Percentiles rank a stretch among this genome's conserved stretches.
Conservation (phyloP, 2,329 filamentous ascomycete genomes). For the Trichoderma polysporum region DNA sequence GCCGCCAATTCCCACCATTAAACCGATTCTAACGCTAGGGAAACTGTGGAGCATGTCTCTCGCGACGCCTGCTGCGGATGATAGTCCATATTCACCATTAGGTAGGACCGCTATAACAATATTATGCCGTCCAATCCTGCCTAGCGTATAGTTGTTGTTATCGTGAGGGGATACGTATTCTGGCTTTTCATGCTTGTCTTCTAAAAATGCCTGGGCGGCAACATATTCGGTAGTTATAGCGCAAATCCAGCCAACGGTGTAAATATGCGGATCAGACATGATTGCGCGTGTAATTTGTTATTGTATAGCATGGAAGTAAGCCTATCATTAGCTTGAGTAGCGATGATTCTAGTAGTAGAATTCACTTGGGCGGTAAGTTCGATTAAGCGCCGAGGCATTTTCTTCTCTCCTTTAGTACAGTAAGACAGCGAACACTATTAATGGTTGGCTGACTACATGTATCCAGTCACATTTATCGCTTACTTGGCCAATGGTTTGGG, state of each 20-base stretch:
- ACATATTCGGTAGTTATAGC: neutral
- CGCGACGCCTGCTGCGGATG: neutral
- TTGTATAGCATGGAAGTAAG: neutral
- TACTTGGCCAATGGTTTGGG: neutral
- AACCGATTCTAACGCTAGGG: neutral
- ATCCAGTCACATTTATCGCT: neutral
- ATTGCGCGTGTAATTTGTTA: neutral
- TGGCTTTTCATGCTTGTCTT: neutral
- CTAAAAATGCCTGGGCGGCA: neutral
- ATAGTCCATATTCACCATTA: neutral
- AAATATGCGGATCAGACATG: neutral
- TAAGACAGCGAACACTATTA: too few relatives aligned
- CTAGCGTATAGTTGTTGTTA: neutral
- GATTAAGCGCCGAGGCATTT: neutral
- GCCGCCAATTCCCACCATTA: neutral
- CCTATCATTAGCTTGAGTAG: neutral
- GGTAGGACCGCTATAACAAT: neutral
- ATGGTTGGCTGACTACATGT: neutral
- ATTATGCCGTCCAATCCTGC: neutral
- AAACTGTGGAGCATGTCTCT: neutral
- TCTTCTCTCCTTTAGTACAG: neutral
- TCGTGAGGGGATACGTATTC: neutral
- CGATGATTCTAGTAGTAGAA: neutral
- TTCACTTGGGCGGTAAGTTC: neutral
- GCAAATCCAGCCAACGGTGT: neutral